phyloP scores from a whole-genome alignment of 2,329 filamentous ascomycete species.

The Fusarium ramigenum region DNA sequence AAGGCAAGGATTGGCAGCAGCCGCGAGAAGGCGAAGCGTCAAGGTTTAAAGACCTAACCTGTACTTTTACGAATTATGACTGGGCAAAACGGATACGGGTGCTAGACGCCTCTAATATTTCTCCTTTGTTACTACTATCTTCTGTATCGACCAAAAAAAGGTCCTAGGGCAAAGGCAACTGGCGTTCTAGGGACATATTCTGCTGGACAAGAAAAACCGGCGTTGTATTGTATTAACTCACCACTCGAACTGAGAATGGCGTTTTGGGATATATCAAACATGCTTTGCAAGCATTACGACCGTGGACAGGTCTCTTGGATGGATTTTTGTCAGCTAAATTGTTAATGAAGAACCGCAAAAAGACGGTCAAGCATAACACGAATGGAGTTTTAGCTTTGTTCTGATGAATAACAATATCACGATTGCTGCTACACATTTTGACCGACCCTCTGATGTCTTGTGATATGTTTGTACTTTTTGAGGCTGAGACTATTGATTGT shows the following conservation, averaged over 20 bases:
- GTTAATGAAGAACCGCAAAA: constrained; percentile 35
- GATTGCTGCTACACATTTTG: not conserved
- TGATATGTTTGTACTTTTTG: not conserved
- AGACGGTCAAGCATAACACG: constrained; percentile 22
- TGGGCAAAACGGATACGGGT: constrained; percentile 29
- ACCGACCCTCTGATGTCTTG: not conserved
- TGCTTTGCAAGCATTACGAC: constrained; percentile 34
- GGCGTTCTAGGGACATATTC: constrained; percentile 31
- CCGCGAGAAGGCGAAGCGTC: constrained; percentile 53
- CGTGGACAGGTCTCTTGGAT: constrained; percentile 37
- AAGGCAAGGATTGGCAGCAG: constrained; percentile 37
- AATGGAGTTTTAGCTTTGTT: constrained; percentile 17
- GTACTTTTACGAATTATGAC: constrained; percentile 39
- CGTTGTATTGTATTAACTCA: constrained; percentile 33
- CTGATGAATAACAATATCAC: constrained; percentile 28
- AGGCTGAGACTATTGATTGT: constrained; percentile 10
- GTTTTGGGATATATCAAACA: constrained; percentile 34
- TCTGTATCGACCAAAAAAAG: constrained; percentile 32
- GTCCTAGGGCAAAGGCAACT: constrained; percentile 18
- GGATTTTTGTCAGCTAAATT: constrained; percentile 35
- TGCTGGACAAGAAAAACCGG: constrained; percentile 36
- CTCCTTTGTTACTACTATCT: constrained; percentile 29
- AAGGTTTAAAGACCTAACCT: constrained; percentile 43
- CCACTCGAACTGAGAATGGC: constrained; percentile 34
- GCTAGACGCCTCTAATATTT: constrained; percentile 34